phyloP scores from a whole-genome alignment of 164 flowering plant genomes.

The Piper longum region DNA sequence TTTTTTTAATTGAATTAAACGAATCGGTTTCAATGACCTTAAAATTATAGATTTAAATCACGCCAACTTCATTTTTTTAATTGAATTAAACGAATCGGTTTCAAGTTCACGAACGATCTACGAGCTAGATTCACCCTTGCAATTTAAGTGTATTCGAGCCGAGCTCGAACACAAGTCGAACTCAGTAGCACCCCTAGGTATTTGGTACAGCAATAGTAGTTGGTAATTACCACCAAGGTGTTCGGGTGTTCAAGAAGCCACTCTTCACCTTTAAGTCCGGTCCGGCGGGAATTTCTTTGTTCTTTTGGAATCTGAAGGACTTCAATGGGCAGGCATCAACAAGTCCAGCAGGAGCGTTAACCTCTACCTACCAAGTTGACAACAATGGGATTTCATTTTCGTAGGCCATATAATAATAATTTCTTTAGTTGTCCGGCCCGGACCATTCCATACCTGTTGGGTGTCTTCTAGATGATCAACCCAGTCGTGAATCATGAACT shows the following conservation, averaged over 20 bases:
- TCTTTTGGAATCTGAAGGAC: slow-evolving; percentile 27
- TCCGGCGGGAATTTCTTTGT: slow-evolving; percentile 17
- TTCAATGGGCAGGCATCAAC: slow-evolving; percentile 30
- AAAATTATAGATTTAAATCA: too few relatives aligned
- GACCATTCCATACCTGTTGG: slow-evolving; percentile 12
- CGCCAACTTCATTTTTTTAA: too few relatives aligned
- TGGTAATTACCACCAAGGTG: slow-evolving; percentile 36
- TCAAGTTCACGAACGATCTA: too few relatives aligned
- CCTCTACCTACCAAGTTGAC: slow-evolving; percentile 15
- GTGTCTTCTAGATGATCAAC: slow-evolving; percentile 33
- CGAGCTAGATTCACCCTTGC: too few relatives aligned
- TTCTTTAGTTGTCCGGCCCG: neutral
- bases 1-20: too few relatives aligned
- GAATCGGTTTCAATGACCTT: too few relatives aligned
- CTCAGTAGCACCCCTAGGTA: too few relatives aligned
- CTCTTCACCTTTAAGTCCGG: slow-evolving; percentile 10
- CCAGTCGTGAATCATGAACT: slow-evolving; percentile 46
- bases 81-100: too few relatives aligned
- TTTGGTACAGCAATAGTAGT: neutral
- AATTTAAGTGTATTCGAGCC: too few relatives aligned
- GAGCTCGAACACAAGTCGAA: too few relatives aligned
- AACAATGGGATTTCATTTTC: too few relatives aligned
- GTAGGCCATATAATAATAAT: neutral
- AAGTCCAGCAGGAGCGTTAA: slow-evolving; percentile 22
- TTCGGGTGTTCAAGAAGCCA: slow-evolving; percentile 23